phyloP scores from a whole-genome alignment of 768 basidiomycete species.

The Termitomyces sp. region DNA sequence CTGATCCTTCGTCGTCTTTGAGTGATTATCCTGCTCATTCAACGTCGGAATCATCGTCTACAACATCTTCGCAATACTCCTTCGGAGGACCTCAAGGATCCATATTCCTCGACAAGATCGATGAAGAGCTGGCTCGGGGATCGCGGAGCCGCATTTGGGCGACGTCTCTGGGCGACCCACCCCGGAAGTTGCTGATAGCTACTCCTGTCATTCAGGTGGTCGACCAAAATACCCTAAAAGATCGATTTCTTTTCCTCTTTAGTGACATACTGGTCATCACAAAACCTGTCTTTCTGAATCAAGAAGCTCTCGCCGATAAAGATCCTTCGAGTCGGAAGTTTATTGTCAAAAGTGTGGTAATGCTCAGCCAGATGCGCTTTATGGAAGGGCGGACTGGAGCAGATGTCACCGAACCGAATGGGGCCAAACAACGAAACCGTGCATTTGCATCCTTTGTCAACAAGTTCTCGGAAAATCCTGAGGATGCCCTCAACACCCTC shows the following conservation, averaged over 20 bases:
- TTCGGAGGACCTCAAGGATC: slow-evolving; percentile 44
- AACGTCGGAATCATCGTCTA: slow-evolving; percentile 71
- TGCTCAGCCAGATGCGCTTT: slow-evolving; percentile 66
- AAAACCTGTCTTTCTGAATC: slow-evolving; percentile 77
- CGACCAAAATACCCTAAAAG: slow-evolving; percentile 91
- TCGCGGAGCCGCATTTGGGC: slow-evolving; percentile 58
- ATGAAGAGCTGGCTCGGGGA: slow-evolving; percentile 64
- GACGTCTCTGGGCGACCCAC: slow-evolving; percentile 75
- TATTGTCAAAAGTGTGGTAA: slow-evolving; percentile 86
- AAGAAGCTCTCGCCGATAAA: slow-evolving; percentile 59
- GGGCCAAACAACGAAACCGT: slow-evolving; percentile 48
- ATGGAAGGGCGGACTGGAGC: slow-evolving; percentile 65
- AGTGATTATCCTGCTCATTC: slow-evolving; percentile 69
- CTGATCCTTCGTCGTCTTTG: slow-evolving; percentile 75
- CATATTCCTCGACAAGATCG: slow-evolving; percentile 63
- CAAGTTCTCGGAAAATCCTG: slow-evolving; percentile 79
- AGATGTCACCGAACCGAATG: slow-evolving; percentile 32
- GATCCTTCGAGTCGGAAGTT: slow-evolving; percentile 75
- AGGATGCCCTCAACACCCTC: slow-evolving; percentile 69
- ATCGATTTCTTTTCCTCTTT: slow-evolving; percentile 96
- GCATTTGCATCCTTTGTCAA: slow-evolving; percentile 70
- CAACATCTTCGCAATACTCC: slow-evolving; percentile 68
- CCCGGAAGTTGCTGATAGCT: slow-evolving; percentile 79
- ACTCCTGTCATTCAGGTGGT: slow-evolving; percentile 92
- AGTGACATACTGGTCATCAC: slow-evolving; percentile 91